Conservation (phyloP, 306 rosid species). For the Quercus aquifolioides region DNA sequence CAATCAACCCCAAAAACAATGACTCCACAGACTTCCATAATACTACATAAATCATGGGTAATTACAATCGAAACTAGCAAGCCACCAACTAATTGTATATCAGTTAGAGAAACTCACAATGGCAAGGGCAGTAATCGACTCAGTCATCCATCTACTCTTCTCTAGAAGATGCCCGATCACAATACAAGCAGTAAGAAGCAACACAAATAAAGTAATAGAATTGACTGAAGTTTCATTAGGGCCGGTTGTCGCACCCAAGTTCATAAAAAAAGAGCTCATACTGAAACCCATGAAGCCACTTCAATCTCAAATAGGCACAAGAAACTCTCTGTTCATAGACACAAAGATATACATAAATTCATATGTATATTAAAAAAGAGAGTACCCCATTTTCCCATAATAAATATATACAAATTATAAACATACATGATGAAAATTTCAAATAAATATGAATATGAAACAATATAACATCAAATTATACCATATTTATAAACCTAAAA, state of each 20-base stretch:
- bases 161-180: slow-evolving; percentile 59
- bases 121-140: slow-evolving; percentile 49
- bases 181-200: slow-evolving; percentile 54
- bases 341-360: background rate
- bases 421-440: background rate
- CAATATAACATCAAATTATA: background rate
- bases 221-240: slow-evolving; percentile 24
- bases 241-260: slow-evolving; percentile 4
- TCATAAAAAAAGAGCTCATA: slow-evolving; percentile 20
- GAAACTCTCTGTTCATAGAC: background rate
- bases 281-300: slow-evolving; percentile 22
- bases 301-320: background rate
- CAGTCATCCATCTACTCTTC: slow-evolving; percentile 56
- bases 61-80: background rate
- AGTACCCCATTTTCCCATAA: no score
- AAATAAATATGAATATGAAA: background rate
- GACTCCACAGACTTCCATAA: slow-evolving; percentile 4
- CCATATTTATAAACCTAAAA: background rate
- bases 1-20: slow-evolving; percentile 6
- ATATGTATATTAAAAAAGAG: background rate
- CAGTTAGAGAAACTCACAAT: slow-evolving; percentile 47
- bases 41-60: background rate
- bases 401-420: background rate
- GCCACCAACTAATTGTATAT: background rate
- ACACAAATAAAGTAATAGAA: slow-evolving; percentile 46